Conservation (phyloP, 306 rosid genomes). For the Ormosia emarginata region DNA sequence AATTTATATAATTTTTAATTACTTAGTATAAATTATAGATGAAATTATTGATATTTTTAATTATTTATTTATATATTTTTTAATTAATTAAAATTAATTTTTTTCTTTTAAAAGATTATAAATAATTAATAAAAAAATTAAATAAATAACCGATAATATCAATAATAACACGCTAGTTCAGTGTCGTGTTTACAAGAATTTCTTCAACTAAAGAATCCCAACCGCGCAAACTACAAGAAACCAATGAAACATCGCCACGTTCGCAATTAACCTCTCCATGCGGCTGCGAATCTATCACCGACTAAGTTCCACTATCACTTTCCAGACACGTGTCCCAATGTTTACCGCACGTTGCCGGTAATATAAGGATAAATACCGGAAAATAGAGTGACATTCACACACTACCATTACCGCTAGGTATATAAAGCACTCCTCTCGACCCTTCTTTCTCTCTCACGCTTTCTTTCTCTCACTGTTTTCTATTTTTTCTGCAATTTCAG, state of each 20-base stretch:
- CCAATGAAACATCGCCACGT: conserved; percentile 1
- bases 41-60: too few relatives aligned
- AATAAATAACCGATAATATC: too few relatives aligned
- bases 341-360: background rate
- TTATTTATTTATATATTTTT: too few relatives aligned
- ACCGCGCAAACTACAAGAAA: background rate
- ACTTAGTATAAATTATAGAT: too few relatives aligned
- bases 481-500: background rate
- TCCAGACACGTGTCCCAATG: background rate
- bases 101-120: too few relatives aligned
- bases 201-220: too few relatives aligned
- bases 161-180: too few relatives aligned
- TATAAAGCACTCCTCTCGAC: background rate
- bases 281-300: conserved; percentile 24
- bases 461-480: background rate
- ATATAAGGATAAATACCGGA: background rate
- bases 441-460: background rate
- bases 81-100: too few relatives aligned
- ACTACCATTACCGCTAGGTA: background rate
- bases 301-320: background rate
- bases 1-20: too few relatives aligned
- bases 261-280: background rate
- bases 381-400: background rate
- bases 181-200: too few relatives aligned
- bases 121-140: too few relatives aligned